A percentile compares a stretch with the other conserved stretches of the same genome.
These are phyloP conservation scores for Auricularia heimuer DNA, from an alignment of 768 basidiomycete genomes.

Conservation along the genomic window DNA sequence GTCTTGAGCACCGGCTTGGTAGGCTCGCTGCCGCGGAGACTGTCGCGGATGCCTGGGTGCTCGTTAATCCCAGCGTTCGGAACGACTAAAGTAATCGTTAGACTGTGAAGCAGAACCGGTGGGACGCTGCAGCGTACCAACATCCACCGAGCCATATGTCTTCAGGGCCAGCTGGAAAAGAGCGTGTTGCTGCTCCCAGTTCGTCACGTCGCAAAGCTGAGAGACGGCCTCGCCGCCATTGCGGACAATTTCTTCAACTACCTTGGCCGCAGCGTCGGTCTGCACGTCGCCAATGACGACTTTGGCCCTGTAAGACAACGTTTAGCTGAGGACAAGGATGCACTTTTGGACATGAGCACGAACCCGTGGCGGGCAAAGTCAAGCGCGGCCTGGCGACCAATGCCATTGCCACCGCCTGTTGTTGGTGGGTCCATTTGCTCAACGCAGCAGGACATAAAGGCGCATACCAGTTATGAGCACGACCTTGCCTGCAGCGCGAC, in stretches of 20 bases:
- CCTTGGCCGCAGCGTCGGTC: conserved; percentile 27
- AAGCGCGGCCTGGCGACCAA: conserved; percentile 42
- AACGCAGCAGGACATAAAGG: neutral
- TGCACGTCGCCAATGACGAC: conserved; percentile 44
- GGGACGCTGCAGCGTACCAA: conserved; percentile 26
- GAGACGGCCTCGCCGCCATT: conserved; percentile 35
- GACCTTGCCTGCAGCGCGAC: conserved; percentile 35
- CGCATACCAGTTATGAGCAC: conserved; percentile 42
- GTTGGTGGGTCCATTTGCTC: too few relatives aligned
- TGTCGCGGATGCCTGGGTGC: neutral
- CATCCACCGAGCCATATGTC: conserved; percentile 39
- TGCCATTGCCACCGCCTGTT: conserved; percentile 42
- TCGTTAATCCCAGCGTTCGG: conserved; percentile 1
- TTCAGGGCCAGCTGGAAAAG: conserved; percentile 41
- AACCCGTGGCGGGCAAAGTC: conserved; percentile 45
- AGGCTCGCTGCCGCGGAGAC: conserved; percentile 15
- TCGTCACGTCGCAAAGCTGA: conserved; percentile 39
- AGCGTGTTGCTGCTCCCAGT: conserved; percentile 43
- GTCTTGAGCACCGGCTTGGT: conserved; percentile 34
- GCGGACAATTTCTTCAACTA: conserved; percentile 30
- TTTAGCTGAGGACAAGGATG: neutral
- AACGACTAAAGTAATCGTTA: conserved; percentile 1
- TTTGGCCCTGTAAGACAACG: conserved; percentile 31
- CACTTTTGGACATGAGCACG: conserved; percentile 8
- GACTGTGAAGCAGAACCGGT: neutral